phyloP scores from a whole-genome alignment of 805 yeast species.

The Komagataella pseudopastoris region DNA sequence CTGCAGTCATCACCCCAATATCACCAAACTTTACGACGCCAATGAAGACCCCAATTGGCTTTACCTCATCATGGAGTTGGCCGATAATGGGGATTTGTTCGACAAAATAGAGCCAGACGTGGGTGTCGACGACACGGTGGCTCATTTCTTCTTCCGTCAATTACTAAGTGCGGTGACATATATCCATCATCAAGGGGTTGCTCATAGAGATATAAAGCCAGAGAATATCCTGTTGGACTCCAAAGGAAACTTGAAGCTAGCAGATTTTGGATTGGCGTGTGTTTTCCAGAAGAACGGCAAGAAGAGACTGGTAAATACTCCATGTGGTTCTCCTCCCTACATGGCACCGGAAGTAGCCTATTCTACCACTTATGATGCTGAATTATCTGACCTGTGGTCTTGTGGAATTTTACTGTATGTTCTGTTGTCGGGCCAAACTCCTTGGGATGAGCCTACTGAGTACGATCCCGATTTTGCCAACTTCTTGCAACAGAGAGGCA shows the following conservation, averaged over 20 bases:
- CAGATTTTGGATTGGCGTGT: conserved; percentile 68
- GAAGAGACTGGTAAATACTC: conserved; percentile 30
- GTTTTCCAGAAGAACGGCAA: conserved; percentile 38
- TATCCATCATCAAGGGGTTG: conserved; percentile 50
- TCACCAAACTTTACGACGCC: conserved; percentile 39
- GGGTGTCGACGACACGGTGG: conserved; percentile 53
- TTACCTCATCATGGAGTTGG: conserved; percentile 57
- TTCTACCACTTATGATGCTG: conserved; percentile 39
- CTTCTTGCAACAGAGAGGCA: conserved; percentile 31
- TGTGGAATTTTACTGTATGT: conserved; percentile 55
- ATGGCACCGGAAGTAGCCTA: conserved; percentile 61
- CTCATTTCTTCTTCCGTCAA: conserved; percentile 59
- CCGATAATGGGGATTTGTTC: conserved; percentile 64
- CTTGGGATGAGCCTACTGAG: conserved; percentile 54
- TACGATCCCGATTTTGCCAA: conserved; percentile 33
- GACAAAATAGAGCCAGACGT: conserved; percentile 69
- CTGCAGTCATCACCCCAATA: conserved; percentile 46
- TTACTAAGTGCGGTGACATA: conserved; percentile 45
- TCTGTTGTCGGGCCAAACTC: conserved; percentile 48
- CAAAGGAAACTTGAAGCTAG: conserved; percentile 54
- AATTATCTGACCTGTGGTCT: conserved; percentile 53
- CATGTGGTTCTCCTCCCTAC: conserved; percentile 68
- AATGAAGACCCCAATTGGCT: conserved; percentile 43
- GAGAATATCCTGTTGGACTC: conserved; percentile 53
- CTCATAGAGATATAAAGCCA: conserved; percentile 58